These are phyloP conservation scores for Oryza brachyantha DNA, from an alignment of 176 grass and related monocot genomes.

Conservation along the genomic window DNA sequence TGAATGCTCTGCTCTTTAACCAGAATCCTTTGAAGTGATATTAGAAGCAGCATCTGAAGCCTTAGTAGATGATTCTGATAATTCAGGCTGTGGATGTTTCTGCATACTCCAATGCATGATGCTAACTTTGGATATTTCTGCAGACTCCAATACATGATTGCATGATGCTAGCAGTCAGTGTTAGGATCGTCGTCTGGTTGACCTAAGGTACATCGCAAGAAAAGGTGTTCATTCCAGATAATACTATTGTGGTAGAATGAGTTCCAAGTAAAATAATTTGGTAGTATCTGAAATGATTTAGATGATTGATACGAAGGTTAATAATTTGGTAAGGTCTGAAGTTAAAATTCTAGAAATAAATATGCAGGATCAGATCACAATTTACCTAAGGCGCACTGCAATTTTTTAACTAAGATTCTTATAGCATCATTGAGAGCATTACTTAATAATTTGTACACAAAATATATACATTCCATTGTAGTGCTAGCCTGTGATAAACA, in stretches of 20 bases:
- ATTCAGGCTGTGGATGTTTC: slow-evolving; percentile 52
- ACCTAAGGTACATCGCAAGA: slow-evolving; percentile 37
- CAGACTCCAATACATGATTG: slow-evolving; percentile 77
- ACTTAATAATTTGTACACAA: too few relatives aligned
- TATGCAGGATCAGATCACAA: too few relatives aligned
- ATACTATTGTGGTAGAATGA: not conserved
- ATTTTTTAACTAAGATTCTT: too few relatives aligned
- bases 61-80: slow-evolving; percentile 39
- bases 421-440: too few relatives aligned
- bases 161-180: slow-evolving; percentile 65
- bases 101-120: slow-evolving; percentile 84
- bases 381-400: too few relatives aligned
- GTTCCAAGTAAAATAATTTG: not conserved
- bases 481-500: not conserved
- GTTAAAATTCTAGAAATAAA: too few relatives aligned
- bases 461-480: too few relatives aligned
- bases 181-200: slow-evolving; percentile 87
- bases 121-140: slow-evolving; percentile 55
- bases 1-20: slow-evolving; percentile 44
- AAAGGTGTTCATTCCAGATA: not conserved
- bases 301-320: too few relatives aligned
- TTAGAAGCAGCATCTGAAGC: slow-evolving; percentile 51
- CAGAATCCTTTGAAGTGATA: slow-evolving; percentile 53
- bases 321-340: too few relatives aligned
- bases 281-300: too few relatives aligned